Conservation (phyloP, 495 filamentous ascomycete species). For the Aspergillus sparsus region DNA sequence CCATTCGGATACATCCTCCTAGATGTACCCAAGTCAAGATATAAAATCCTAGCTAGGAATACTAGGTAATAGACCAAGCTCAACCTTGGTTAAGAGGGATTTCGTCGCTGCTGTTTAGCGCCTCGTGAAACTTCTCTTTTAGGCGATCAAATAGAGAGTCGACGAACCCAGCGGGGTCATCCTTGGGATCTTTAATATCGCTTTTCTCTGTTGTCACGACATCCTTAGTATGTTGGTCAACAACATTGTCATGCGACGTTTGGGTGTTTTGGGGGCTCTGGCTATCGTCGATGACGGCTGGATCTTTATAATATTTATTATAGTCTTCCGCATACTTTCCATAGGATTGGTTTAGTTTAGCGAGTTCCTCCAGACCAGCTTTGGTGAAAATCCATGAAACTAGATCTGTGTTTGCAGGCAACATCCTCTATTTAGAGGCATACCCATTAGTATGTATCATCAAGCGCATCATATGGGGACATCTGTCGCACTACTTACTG, state of each 20-base stretch:
- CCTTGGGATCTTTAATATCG: slow-evolving; percentile 19
- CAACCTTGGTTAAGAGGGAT: slow-evolving; percentile 5
- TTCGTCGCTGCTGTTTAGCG: slow-evolving; percentile 41
- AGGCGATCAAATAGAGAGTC: slow-evolving; percentile 25
- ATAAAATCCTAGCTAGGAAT: neutral
- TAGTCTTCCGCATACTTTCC: slow-evolving; percentile 3
- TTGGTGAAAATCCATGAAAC: slow-evolving; percentile 26
- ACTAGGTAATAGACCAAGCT: neutral
- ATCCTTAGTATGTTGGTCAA: slow-evolving; percentile 1
- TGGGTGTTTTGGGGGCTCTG: neutral
- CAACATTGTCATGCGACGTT: slow-evolving; percentile 1
- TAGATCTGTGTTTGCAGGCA: slow-evolving; percentile 30
- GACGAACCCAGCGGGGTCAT: slow-evolving; percentile 29
- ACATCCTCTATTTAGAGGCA: slow-evolving; percentile 28
- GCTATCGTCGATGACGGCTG: slow-evolving; percentile 19
- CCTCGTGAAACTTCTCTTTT: slow-evolving; percentile 25
- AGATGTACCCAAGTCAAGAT: neutral
- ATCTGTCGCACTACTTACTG: slow-evolving; percentile 9
- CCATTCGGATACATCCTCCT: neutral
- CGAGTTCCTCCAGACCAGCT: slow-evolving; percentile 26
- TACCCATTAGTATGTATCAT: neutral
- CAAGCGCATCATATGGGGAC: neutral
- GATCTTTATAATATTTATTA: no score
- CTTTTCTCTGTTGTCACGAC: slow-evolving; percentile 14
- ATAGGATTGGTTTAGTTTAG: slow-evolving; percentile 22